Percentiles rank a stretch among this genome's conserved stretches.
Conservation (phyloP, 1,284 basidiomycete genomes). For the Mycena sp. region DNA sequence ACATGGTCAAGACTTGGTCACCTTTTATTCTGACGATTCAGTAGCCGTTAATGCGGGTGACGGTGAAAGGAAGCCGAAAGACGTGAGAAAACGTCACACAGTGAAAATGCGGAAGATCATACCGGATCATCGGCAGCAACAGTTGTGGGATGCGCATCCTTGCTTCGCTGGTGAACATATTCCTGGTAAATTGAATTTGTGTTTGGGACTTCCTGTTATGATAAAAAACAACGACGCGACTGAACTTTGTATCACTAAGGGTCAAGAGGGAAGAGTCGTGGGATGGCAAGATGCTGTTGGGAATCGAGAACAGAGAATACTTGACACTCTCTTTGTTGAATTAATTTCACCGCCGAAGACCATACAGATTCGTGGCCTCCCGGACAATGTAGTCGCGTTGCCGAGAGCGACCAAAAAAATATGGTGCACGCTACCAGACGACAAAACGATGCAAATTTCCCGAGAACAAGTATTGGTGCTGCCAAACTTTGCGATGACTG, state of each 20-base stretch:
- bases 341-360: not conserved
- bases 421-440: no score
- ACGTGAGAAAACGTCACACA: no score
- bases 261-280: not conserved
- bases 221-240: constrained; percentile 2
- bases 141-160: not conserved
- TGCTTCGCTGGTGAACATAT: not conserved
- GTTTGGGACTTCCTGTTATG: constrained; percentile 1
- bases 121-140: no score
- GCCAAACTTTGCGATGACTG: not conserved
- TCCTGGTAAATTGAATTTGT: constrained; percentile 5
- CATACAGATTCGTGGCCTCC: not conserved
- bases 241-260: constrained; percentile 6
- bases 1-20: no score
- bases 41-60: no score
- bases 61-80: no score
- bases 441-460: no score
- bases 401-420: not conserved
- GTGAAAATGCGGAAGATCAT: no score
- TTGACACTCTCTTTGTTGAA: constrained; percentile 2
- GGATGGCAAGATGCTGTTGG: not conserved
- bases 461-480: no score
- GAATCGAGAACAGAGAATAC: not conserved
- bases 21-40: constrained; percentile 29
- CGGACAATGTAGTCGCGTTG: not conserved